Conservation (phyloP, 116 monocot genomes). For the Posidonia oceanica region DNA sequence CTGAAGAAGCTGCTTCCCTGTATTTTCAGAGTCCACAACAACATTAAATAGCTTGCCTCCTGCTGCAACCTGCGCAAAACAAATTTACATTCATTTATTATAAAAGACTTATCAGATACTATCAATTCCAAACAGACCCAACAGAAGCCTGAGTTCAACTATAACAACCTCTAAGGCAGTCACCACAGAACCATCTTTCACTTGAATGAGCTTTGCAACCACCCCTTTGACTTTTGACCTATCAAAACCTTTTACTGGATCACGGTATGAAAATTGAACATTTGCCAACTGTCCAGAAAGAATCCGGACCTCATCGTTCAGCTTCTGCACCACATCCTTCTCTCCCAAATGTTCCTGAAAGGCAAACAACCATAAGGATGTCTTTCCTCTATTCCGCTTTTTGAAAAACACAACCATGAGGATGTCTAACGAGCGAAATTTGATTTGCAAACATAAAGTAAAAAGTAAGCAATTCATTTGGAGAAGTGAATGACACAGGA, state of each 20-base stretch:
- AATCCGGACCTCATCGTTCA: constrained; percentile 64
- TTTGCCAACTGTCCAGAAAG: constrained; percentile 70
- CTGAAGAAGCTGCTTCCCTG: constrained; percentile 80
- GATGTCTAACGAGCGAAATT: neutral
- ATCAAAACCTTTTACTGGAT: constrained; percentile 79
- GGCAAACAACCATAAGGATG: neutral
- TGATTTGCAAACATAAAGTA: neutral
- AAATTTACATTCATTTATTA: neutral
- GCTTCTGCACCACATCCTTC: constrained; percentile 44
- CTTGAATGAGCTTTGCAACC: constrained; percentile 77
- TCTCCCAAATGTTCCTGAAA: constrained; percentile 49
- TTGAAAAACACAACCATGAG: neutral
- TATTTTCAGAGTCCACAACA: constrained; percentile 78
- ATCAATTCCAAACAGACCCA: neutral
- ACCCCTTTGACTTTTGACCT: constrained; percentile 88
- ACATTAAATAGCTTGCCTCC: constrained; percentile 86
- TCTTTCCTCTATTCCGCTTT: too few relatives aligned
- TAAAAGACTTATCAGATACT: too few relatives aligned
- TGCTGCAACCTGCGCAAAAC: constrained; percentile 55
- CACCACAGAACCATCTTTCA: constrained; percentile 65
- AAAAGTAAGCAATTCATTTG: neutral
- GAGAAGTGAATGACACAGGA: neutral
- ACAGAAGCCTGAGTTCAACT: neutral
- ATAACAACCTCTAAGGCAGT: constrained; percentile 75
- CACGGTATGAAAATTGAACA: constrained; percentile 69